Conservation (phyloP, 2,329 filamentous ascomycete species). For the Pseudogymnoascus sp. region DNA sequence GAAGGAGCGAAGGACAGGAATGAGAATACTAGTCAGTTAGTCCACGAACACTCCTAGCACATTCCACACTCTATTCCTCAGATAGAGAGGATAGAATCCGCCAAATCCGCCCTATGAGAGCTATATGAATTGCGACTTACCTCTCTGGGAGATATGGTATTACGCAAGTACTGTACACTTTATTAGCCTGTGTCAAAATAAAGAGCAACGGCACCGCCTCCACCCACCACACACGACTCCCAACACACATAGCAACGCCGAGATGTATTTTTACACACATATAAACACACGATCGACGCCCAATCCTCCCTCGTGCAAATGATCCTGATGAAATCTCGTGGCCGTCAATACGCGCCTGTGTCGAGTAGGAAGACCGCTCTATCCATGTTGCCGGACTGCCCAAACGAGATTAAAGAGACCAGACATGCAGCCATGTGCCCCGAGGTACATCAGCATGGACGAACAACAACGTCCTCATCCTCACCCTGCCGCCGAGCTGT, state of each 20-base stretch:
- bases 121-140: not conserved
- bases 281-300: slow-evolving; percentile 5
- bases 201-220: not conserved
- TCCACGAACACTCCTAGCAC: not conserved
- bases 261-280: slow-evolving; percentile 6
- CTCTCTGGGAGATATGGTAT: not conserved
- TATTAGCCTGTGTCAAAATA: not conserved
- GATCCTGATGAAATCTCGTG: not conserved
- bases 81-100: not conserved
- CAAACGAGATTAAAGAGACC: slow-evolving; percentile 1
- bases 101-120: not conserved
- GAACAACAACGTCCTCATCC: not conserved
- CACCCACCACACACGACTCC: not conserved
- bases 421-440: not conserved
- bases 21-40: not conserved
- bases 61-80: not conserved
- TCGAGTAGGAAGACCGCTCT: not conserved
- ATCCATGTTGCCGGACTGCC: not conserved
- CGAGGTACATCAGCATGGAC: not conserved
- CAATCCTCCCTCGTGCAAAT: not conserved
- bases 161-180: not conserved
- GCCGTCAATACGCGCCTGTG: not conserved
- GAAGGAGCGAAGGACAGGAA: not conserved
- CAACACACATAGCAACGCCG: not conserved
- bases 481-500: not conserved